phyloP scores from a whole-genome alignment of 2,329 filamentous ascomycete genomes.

The Fusarium oligoseptatum region DNA sequence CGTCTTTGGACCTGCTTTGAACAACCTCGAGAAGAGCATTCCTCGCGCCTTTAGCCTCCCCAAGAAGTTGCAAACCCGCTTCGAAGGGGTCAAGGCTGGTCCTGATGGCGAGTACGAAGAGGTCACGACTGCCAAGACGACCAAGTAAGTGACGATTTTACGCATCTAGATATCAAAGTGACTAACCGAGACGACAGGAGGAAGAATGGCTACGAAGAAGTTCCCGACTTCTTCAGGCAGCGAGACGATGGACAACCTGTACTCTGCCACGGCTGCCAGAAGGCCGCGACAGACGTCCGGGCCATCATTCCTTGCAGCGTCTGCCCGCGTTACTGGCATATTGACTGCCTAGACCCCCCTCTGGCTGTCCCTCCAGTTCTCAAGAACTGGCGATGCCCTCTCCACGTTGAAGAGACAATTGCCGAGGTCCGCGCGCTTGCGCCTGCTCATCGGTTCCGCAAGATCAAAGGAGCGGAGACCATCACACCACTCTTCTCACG shows the following conservation, averaged over 20 bases:
- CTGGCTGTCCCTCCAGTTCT: slow-evolving; percentile 81
- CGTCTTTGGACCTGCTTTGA: slow-evolving; percentile 73
- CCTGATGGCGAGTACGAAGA: slow-evolving; percentile 86
- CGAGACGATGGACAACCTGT: slow-evolving; percentile 83
- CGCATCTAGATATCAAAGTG: neutral
- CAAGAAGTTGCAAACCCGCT: slow-evolving; percentile 77
- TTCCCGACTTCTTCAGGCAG: slow-evolving; percentile 75
- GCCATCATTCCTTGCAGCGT: slow-evolving; percentile 89
- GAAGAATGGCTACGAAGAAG: slow-evolving; percentile 70
- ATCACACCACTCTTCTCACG: slow-evolving; percentile 69
- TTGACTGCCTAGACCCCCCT: slow-evolving; percentile 91
- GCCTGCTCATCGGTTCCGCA: slow-evolving; percentile 72
- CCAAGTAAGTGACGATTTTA: slow-evolving; percentile 67
- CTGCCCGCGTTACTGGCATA: slow-evolving; percentile 87
- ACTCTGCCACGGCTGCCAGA: slow-evolving; percentile 82
- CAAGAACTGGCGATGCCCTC: slow-evolving; percentile 89
- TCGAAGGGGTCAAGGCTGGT: slow-evolving; percentile 83
- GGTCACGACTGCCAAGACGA: slow-evolving; percentile 67
- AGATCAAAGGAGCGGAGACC: slow-evolving; percentile 66
- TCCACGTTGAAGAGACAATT: slow-evolving; percentile 84
- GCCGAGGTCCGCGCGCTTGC: slow-evolving; percentile 68
- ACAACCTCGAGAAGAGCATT: slow-evolving; percentile 75
- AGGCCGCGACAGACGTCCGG: slow-evolving; percentile 69
- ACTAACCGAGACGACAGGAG: slow-evolving; percentile 54
- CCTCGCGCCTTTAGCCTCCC: slow-evolving; percentile 82